Conservation (phyloP, 495 filamentous ascomycete species). For the Penicillium bovifimosum region DNA sequence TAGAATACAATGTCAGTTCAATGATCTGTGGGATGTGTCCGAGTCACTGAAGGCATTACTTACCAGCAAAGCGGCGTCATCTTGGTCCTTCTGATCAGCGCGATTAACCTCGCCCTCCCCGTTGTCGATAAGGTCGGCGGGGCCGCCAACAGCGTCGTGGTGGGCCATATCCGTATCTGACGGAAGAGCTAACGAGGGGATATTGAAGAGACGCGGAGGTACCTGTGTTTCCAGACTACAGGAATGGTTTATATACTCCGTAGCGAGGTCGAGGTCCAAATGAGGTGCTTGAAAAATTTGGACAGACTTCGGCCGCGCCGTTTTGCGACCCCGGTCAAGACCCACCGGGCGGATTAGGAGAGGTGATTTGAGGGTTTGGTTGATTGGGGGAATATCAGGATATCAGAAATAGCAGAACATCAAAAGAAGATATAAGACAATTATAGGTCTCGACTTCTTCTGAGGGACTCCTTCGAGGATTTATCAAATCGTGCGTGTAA, state of each 20-base stretch:
- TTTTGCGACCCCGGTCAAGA: constrained; percentile 7
- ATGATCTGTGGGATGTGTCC: neutral
- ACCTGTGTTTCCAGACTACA: too few relatives aligned
- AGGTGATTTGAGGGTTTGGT: neutral
- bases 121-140: constrained; percentile 16
- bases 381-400: too few relatives aligned
- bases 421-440: too few relatives aligned
- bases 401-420: too few relatives aligned
- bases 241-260: too few relatives aligned
- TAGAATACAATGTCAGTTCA: constrained; percentile 9
- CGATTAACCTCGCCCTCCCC: constrained; percentile 32
- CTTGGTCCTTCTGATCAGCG: constrained; percentile 27
- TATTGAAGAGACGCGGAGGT: too few relatives aligned
- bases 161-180: neutral
- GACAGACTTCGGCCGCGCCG: constrained; percentile 8
- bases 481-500: constrained; percentile 1
- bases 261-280: neutral
- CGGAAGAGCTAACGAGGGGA: neutral
- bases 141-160: constrained; percentile 22
- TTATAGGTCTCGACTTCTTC: too few relatives aligned
- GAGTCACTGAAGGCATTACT: constrained; percentile 7
- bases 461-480: too few relatives aligned
- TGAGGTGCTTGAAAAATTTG: neutral
- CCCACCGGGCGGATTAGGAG: neutral
- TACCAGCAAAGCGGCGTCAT: constrained; percentile 43